Percentiles rank a stretch among this genome's conserved stretches.
Evolutionary conservation across 2,329 filamentous ascomycete species (phyloP).

Genomic region (Trichoderma aggressivum): DNA sequence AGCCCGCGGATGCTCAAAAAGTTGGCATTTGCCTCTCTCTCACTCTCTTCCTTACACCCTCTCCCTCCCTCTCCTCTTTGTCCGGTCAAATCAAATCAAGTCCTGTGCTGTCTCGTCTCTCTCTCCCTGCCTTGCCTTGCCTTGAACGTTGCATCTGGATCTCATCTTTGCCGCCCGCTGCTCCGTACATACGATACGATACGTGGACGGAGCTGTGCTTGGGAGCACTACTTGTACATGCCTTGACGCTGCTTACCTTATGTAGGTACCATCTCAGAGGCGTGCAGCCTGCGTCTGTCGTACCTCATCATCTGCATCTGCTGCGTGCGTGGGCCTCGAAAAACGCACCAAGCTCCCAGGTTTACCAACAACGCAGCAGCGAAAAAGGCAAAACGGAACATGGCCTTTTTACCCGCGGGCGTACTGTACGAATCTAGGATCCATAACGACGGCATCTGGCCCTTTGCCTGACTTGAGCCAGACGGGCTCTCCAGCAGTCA

Average conservation of each 20-base stretch:
- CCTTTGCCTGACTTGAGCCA: neutral
- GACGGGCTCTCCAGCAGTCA: conserved; percentile 1
- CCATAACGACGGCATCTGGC: conserved; percentile 2
- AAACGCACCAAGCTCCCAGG: neutral
- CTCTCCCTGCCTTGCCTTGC: neutral
- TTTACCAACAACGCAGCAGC: neutral
- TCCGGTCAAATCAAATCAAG: neutral
- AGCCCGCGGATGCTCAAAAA: conserved; percentile 1
- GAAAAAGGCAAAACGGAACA: conserved; percentile 14
- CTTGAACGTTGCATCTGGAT: neutral
- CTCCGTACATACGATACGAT: neutral
- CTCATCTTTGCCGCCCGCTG: neutral
- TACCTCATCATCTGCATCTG: conserved; percentile 15
- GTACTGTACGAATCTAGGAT: neutral
- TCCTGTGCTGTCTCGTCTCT: neutral
- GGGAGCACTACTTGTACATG: neutral
- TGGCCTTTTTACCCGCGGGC: conserved; percentile 9
- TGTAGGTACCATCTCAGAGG: conserved; percentile 15
- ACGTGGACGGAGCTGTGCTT: neutral
- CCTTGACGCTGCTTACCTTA: neutral
- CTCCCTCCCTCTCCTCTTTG: neutral
- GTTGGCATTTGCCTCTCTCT: conserved; percentile 4
- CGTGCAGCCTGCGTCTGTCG: conserved; percentile 11
- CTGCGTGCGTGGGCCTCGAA: conserved; percentile 5
- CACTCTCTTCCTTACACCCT: neutral